Conservation (phyloP, 495 filamentous ascomycete species). For the Geoglossum glabrum region DNA sequence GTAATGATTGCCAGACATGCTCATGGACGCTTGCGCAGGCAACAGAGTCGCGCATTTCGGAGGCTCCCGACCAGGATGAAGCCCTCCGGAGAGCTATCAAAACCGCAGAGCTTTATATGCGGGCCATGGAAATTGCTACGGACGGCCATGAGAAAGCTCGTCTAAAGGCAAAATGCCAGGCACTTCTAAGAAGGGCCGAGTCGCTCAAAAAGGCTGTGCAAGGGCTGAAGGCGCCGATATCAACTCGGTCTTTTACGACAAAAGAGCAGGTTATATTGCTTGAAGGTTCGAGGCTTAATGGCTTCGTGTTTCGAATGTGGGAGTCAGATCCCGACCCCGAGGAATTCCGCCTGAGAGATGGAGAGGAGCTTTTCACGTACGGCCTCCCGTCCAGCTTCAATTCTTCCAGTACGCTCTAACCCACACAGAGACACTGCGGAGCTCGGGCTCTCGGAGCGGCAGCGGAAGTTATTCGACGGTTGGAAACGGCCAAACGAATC, state of each 20-base stretch:
- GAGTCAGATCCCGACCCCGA: constrained; percentile 28
- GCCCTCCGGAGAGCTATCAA: constrained; percentile 55
- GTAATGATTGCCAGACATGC: not conserved
- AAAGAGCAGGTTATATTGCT: constrained; percentile 63
- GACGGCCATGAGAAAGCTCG: constrained; percentile 32
- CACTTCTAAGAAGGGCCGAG: constrained; percentile 48
- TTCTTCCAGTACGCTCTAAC: constrained; percentile 13
- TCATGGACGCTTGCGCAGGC: constrained; percentile 26
- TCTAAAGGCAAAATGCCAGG: constrained; percentile 43
- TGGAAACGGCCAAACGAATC: constrained; percentile 62
- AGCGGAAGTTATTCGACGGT: constrained; percentile 48
- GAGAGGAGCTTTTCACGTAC: constrained; percentile 31
- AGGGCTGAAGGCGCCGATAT: constrained; percentile 10
- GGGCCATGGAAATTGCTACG: constrained; percentile 35
- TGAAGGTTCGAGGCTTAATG: constrained; percentile 57
- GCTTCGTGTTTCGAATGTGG: constrained; percentile 71
- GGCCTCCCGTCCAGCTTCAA: not conserved
- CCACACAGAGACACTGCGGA: constrained; percentile 41
- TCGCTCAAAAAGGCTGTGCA: constrained; percentile 34
- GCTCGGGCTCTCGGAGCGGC: constrained; percentile 47
- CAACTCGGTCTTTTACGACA: constrained; percentile 41
- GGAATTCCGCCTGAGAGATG: constrained; percentile 29
- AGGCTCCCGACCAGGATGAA: constrained; percentile 35
- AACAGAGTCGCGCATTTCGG: constrained; percentile 35
- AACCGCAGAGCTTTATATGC: constrained; percentile 61